Evolutionary conservation across 805 yeast species (phyloP).

Genomic region (Lipomyces mesembrius): DNA sequence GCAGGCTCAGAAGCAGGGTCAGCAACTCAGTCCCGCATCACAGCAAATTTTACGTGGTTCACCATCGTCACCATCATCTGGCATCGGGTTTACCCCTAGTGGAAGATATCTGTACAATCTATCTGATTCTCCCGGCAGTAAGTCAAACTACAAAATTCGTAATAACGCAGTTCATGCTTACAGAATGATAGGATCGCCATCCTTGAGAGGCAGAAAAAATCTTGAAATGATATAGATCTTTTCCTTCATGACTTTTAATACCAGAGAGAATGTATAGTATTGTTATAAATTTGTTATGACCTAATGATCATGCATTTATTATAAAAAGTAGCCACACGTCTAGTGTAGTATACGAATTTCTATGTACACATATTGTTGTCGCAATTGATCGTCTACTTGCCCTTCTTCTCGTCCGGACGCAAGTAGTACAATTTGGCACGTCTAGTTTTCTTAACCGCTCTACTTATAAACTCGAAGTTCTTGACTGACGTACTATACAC

Average conservation of each 20-base stretch:
- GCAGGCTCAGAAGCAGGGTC: conserved; percentile 8
- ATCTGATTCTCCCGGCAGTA: conserved; percentile 30
- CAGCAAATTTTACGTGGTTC: background rate
- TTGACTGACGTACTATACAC: conserved; percentile 78
- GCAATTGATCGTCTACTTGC: background rate
- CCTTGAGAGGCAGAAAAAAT: background rate
- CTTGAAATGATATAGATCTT: background rate
- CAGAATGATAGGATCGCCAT: conserved; percentile 5
- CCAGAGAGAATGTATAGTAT: background rate
- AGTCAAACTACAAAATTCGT: conserved; percentile 4
- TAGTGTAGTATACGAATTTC: background rate
- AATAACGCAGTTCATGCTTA: background rate
- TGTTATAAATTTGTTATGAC: background rate
- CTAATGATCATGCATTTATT: background rate
- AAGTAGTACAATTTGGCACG: conserved; percentile 91
- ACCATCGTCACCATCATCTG: conserved; percentile 3
- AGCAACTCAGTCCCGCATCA: conserved; percentile 5
- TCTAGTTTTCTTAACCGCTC: conserved; percentile 69
- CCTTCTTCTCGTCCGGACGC: conserved; percentile 48
- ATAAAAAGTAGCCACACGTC: background rate
- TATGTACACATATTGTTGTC: background rate
- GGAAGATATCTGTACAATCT: conserved; percentile 30
- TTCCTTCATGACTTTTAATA: background rate
- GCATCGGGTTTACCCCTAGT: conserved; percentile 20
- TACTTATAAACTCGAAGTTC: conserved; percentile 75